A percentile compares a stretch with the other conserved stretches of the same genome.
These are phyloP conservation scores for Odontarrhena argentea DNA, from an alignment of 345 rosid genomes.

Conservation along the genomic window DNA sequence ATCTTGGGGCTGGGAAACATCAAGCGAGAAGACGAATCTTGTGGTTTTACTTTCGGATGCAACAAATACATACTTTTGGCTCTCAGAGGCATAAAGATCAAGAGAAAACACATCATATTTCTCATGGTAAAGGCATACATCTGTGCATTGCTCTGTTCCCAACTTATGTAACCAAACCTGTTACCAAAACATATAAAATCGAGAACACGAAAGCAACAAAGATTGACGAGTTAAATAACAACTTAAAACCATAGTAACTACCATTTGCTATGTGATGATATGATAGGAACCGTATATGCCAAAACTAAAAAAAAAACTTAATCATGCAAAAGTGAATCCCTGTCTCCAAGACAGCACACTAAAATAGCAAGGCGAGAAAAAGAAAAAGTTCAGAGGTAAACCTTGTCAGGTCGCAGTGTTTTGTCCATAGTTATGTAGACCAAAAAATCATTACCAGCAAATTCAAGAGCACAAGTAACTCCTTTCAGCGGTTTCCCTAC, in stretches of 20 bases:
- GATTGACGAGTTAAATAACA: neutral
- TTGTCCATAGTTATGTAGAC: slow-evolving; percentile 84
- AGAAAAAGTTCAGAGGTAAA: slow-evolving; percentile 24
- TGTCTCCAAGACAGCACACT: no score
- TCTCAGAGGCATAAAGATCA: slow-evolving; percentile 71
- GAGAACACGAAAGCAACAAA: slow-evolving; percentile 1
- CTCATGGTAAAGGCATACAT: slow-evolving; percentile 82
- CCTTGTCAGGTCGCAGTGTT: slow-evolving; percentile 86
- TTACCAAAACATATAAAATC: slow-evolving; percentile 23
- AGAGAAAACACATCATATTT: slow-evolving; percentile 84
- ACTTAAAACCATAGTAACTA: neutral
- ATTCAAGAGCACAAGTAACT: slow-evolving; percentile 56
- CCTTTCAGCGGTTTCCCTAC: slow-evolving; percentile 60
- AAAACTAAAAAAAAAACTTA: neutral
- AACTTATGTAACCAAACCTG: slow-evolving; percentile 92
- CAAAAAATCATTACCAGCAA: slow-evolving; percentile 85
- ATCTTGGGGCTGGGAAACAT: slow-evolving; percentile 61
- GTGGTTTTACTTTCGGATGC: slow-evolving; percentile 78
- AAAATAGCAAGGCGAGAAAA: neutral
- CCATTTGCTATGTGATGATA: neutral
- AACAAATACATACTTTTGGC: slow-evolving; percentile 68
- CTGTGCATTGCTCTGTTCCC: slow-evolving; percentile 72
- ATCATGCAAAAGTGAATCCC: no score
- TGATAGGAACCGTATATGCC: neutral
- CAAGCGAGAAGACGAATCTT: slow-evolving; percentile 63